Percentiles rank a stretch among this genome's conserved stretches.
Evolutionary conservation across 352 stramenopile genomes (phyloP).

Genomic region (Phytophthora pseudosyringae): DNA sequence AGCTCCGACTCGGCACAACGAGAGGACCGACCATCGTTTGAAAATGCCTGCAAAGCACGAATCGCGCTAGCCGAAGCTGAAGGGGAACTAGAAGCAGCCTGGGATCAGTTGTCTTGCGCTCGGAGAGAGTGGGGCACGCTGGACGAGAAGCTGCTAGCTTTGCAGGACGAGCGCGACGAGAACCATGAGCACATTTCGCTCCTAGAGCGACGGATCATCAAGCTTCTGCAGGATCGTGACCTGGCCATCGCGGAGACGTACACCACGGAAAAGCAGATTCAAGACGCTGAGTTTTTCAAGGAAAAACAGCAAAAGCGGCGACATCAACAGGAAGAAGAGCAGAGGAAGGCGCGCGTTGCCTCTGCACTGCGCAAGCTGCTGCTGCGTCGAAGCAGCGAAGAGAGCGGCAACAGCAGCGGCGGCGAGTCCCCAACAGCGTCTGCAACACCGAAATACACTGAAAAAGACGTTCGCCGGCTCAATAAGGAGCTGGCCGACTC

Average conservation of each 20-base stretch:
- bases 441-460: slow-evolving; percentile 32
- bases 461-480: slow-evolving; percentile 68
- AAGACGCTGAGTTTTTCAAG: slow-evolving; percentile 66
- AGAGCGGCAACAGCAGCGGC: slow-evolving; percentile 19
- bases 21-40: slow-evolving; percentile 18
- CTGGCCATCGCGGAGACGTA: slow-evolving; percentile 76
- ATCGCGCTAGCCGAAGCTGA: slow-evolving; percentile 54
- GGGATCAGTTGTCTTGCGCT: slow-evolving; percentile 58
- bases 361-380: slow-evolving; percentile 28
- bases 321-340: slow-evolving; percentile 25
- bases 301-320: slow-evolving; percentile 23
- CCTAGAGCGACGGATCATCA: slow-evolving; percentile 74
- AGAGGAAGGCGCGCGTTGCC: slow-evolving; percentile 23
- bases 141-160: slow-evolving; percentile 43
- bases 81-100: slow-evolving; percentile 50
- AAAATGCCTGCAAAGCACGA: slow-evolving; percentile 20
- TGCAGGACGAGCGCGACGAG: slow-evolving; percentile 52
- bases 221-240: slow-evolving; percentile 76
- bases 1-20: slow-evolving; percentile 3
- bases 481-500: slow-evolving; percentile 72
- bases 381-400: slow-evolving; percentile 18
- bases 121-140: slow-evolving; percentile 51
- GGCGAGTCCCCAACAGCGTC: slow-evolving; percentile 12
- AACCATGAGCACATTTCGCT: slow-evolving; percentile 61
- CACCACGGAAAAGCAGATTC: slow-evolving; percentile 71